These are phyloP conservation scores for Pascua guehoae DNA, from an alignment of 1,284 basidiomycete genomes.

Conservation along the genomic window DNA sequence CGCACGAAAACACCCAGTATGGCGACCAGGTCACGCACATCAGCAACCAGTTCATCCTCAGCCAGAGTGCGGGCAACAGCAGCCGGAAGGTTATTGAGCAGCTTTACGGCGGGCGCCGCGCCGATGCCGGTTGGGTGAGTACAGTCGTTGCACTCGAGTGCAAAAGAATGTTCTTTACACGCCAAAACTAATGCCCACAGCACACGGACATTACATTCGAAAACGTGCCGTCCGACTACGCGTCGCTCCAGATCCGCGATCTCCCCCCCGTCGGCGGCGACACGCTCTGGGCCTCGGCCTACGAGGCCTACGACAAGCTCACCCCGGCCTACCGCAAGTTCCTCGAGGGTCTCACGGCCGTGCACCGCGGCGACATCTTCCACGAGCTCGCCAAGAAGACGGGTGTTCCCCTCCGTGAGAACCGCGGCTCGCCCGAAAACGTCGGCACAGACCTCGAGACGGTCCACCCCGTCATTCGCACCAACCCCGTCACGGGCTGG, in stretches of 20 bases:
- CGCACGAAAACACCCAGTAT: conserved; percentile 48
- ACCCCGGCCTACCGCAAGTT: conserved; percentile 57
- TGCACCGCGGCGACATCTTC: conserved; percentile 59
- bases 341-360: conserved; percentile 59
- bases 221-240: conserved; percentile 61
- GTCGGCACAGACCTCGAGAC: conserved; percentile 59
- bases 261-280: conserved; percentile 53
- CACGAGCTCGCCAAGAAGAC: conserved; percentile 37
- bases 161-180: no score
- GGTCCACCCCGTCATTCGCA: conserved; percentile 57
- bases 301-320: conserved; percentile 64
- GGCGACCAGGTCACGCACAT: conserved; percentile 56
- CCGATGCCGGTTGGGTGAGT: no score
- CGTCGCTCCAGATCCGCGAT: conserved; percentile 59
- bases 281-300: conserved; percentile 54
- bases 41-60: conserved; percentile 46
- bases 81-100: no score
- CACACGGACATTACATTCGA: conserved; percentile 65
- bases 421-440: conserved; percentile 60
- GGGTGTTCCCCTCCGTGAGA: conserved; percentile 12
- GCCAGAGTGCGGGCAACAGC: conserved; percentile 21
- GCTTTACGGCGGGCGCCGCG: no score
- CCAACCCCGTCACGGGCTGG: conserved; percentile 64
- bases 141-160: no score
- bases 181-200: conserved; percentile 1